These are phyloP conservation scores for Penicillium crustosum DNA, from an alignment of 2,329 filamentous ascomycete species.

Conservation along the genomic window DNA sequence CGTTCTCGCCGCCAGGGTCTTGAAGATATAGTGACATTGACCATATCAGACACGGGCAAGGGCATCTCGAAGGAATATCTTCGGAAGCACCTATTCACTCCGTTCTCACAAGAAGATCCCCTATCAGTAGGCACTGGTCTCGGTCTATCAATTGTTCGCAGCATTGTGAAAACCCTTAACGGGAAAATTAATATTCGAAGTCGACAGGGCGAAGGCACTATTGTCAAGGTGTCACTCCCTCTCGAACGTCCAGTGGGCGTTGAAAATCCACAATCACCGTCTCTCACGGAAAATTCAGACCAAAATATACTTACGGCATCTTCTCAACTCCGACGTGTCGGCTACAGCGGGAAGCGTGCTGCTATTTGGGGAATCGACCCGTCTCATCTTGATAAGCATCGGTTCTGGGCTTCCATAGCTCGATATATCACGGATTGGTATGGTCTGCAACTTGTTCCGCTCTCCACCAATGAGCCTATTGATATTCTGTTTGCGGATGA, in stretches of 20 bases:
- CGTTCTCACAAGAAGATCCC: conserved; percentile 62
- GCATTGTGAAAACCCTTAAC: conserved; percentile 5
- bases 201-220: conserved; percentile 9
- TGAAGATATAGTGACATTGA: conserved; percentile 30
- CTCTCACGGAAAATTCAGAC: background rate
- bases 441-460: conserved; percentile 30
- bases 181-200: conserved; percentile 14
- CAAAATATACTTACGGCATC: background rate
- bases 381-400: conserved; percentile 4
- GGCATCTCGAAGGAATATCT: conserved; percentile 63
- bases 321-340: background rate
- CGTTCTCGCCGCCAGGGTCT: conserved; percentile 14
- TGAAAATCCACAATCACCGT: conserved; percentile 6
- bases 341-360: background rate
- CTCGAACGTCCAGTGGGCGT: conserved; percentile 6
- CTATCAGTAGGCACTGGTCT: conserved; percentile 61
- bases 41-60: conserved; percentile 60
- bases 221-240: conserved; percentile 1
- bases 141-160: conserved; percentile 60
- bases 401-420: conserved; percentile 23
- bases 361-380: conserved; percentile 7
- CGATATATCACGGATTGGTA: conserved; percentile 37
- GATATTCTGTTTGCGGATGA: conserved; percentile 1
- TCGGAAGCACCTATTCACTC: conserved; percentile 57
- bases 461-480: conserved; percentile 13